These are phyloP conservation scores for Penicillium diatomitis DNA, from an alignment of 495 filamentous ascomycete species.

Conservation along the genomic window DNA sequence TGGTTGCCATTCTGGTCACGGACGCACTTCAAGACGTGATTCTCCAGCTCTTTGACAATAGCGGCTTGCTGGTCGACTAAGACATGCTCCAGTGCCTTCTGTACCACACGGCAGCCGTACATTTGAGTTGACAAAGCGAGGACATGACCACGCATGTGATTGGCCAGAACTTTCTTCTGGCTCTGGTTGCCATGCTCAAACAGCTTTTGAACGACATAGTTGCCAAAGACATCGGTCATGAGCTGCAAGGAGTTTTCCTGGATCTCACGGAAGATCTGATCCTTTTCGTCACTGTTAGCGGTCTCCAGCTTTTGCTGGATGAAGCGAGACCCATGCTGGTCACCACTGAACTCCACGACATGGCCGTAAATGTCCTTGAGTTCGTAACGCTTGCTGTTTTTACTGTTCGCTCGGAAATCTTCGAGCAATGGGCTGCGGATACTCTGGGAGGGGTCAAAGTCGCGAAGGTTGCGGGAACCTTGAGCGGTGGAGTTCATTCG, in stretches of 20 bases:
- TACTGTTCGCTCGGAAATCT: slow-evolving; percentile 68
- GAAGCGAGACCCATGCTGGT: slow-evolving; percentile 91
- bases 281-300: slow-evolving; percentile 94
- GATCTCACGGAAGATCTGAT: slow-evolving; percentile 85
- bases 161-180: slow-evolving; percentile 81
- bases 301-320: slow-evolving; percentile 92
- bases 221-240: slow-evolving; percentile 95
- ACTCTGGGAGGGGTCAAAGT: slow-evolving; percentile 51
- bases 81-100: slow-evolving; percentile 94
- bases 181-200: slow-evolving; percentile 94
- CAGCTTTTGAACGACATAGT: slow-evolving; percentile 97
- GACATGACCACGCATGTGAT: slow-evolving; percentile 79
- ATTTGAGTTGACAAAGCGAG: slow-evolving; percentile 73
- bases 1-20: slow-evolving; percentile 94
- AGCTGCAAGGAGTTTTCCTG: slow-evolving; percentile 72
- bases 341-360: slow-evolving; percentile 90
- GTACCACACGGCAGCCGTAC: slow-evolving; percentile 94
- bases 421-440: slow-evolving; percentile 65
- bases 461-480: slow-evolving; percentile 46
- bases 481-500: slow-evolving; percentile 21
- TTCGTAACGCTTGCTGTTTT: slow-evolving; percentile 72
- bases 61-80: slow-evolving; percentile 81
- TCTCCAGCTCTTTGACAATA: slow-evolving; percentile 74
- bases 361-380: slow-evolving; percentile 87
- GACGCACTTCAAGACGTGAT: slow-evolving; percentile 70